Evolutionary conservation across 2,329 filamentous ascomycete species (phyloP).

Genomic region (Trichoderma sp.): DNA sequence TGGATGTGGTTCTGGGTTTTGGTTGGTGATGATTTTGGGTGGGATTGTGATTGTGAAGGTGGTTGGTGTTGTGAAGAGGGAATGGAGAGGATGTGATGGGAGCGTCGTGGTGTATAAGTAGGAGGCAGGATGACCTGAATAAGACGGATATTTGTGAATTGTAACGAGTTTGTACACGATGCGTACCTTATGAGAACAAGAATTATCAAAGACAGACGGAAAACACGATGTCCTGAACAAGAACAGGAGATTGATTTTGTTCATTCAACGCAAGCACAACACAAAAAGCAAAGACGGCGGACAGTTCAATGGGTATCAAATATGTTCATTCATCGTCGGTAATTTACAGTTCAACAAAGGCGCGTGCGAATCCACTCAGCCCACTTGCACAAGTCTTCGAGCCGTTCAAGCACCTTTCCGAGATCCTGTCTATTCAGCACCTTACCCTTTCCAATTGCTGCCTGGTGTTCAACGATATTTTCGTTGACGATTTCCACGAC

Average conservation of each 20-base stretch:
- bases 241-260: not conserved
- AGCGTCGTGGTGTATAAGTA: not conserved
- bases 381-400: slow-evolving; percentile 54
- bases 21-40: not conserved
- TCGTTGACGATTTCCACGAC: slow-evolving; percentile 57
- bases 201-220: not conserved
- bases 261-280: not conserved
- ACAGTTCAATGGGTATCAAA: slow-evolving; percentile 14
- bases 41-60: not conserved
- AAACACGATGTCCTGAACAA: not conserved
- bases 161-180: not conserved
- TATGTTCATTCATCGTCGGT: not conserved
- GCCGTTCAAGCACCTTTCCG: slow-evolving; percentile 44
- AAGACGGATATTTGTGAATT: not conserved
- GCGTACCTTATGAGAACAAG: not conserved
- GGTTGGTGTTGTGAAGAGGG: not conserved
- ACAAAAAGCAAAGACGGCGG: not conserved
- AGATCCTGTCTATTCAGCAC: slow-evolving; percentile 41
- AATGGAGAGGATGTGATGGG: not conserved
- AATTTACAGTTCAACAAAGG: slow-evolving; percentile 25
- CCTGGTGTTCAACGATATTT: slow-evolving; percentile 40
- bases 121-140: not conserved
- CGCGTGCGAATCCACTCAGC: slow-evolving; percentile 50
- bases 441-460: slow-evolving; percentile 31
- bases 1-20: not conserved